Conservation (phyloP, 2,329 filamentous ascomycete genomes). For the Colletotrichum sp. region DNA sequence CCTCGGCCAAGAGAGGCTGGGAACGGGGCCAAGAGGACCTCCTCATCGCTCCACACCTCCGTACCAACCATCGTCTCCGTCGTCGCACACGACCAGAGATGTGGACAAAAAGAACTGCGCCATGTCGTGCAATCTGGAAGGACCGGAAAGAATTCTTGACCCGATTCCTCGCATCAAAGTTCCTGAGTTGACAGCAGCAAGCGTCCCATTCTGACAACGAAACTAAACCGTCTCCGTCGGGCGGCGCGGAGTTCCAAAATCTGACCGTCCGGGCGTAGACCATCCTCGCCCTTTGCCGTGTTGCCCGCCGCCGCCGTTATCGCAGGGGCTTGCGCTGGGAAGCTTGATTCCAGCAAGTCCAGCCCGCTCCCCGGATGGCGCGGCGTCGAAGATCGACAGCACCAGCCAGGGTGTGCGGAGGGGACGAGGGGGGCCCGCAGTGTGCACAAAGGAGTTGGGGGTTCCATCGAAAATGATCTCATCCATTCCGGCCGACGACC, state of each 20-base stretch:
- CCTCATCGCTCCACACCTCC: not conserved
- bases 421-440: not conserved
- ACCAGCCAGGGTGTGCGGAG: not conserved
- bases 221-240: not conserved
- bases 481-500: not conserved
- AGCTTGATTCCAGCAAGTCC: not conserved
- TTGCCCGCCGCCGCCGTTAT: constrained; percentile 5
- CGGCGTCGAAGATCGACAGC: constrained; percentile 14
- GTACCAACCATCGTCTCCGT: not conserved
- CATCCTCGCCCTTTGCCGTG: not conserved
- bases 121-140: not conserved
- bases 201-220: not conserved
- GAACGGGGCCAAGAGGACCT: not conserved
- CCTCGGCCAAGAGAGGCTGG: constrained; percentile 2
- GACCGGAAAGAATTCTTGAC: not conserved
- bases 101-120: not conserved
- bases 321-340: not conserved
- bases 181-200: not conserved
- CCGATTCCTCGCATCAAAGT: not conserved
- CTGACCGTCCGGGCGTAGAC: not conserved
- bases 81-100: not conserved
- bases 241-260: not conserved
- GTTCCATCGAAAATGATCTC: constrained; percentile 20
- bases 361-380: constrained; percentile 7
- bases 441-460: not conserved